A percentile compares a stretch with the other conserved stretches of the same genome.
These are phyloP conservation scores for Pseudogymnoascus sp. DNA, from an alignment of 2,329 filamentous ascomycete species.

Conservation along the genomic window DNA sequence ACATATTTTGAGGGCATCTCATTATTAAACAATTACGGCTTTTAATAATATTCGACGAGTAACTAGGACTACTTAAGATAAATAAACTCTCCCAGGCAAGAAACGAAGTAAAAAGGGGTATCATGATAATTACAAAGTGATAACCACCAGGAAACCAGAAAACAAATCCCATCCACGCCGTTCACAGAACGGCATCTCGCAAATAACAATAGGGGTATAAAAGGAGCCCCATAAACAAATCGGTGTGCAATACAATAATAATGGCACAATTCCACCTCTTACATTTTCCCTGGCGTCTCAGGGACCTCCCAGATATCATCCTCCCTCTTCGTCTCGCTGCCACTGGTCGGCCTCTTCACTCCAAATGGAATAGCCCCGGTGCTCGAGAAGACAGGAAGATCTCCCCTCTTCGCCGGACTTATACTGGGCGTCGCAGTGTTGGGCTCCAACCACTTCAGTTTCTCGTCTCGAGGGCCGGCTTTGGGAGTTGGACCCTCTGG, in stretches of 20 bases:
- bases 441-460: conserved; percentile 46
- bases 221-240: not conserved
- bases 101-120: conserved; percentile 6
- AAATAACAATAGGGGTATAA: not conserved
- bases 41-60: conserved; percentile 2
- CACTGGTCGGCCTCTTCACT: not conserved
- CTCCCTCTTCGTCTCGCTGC: not conserved
- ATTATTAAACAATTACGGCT: not conserved
- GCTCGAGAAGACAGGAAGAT: conserved; percentile 28
- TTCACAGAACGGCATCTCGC: not conserved
- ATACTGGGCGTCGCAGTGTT: conserved; percentile 29
- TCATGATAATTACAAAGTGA: conserved; percentile 9
- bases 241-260: not conserved
- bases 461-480: conserved; percentile 32
- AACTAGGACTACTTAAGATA: not conserved
- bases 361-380: conserved; percentile 28
- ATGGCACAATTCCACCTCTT: not conserved
- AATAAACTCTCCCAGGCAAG: not conserved
- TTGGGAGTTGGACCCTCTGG: conserved; percentile 44
- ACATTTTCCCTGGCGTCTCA: not conserved
- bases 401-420: conserved; percentile 20
- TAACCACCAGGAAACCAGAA: not conserved
- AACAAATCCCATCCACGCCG: not conserved
- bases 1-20: not conserved
- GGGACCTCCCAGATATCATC: not conserved